Evolutionary conservation across 257 asterid genomes (phyloP).

Genomic region (Lithospermum erythrorhizon): DNA sequence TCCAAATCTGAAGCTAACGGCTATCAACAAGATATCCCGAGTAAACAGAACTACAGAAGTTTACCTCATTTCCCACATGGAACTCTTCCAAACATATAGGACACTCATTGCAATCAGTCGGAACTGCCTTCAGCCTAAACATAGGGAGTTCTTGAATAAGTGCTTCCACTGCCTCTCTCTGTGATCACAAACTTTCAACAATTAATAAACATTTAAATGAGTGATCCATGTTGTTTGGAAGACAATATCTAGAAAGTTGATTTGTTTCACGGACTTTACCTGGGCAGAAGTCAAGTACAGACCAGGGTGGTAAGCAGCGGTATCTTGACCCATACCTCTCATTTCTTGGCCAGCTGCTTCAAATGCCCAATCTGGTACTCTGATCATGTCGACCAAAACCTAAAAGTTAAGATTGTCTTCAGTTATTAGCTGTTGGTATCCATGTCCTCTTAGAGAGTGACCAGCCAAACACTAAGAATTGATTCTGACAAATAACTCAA

Average conservation of each 20-base stretch:
- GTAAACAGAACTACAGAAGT: not conserved
- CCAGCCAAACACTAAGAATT: not conserved
- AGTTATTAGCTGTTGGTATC: not conserved
- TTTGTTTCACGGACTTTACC: slow-evolving; percentile 29
- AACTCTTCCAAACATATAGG: slow-evolving; percentile 96
- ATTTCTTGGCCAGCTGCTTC: slow-evolving; percentile 97
- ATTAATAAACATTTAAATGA: not conserved
- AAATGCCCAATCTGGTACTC: slow-evolving; percentile 96
- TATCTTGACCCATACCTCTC: slow-evolving; percentile 95
- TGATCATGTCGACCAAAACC: slow-evolving; percentile 88
- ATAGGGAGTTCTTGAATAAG: slow-evolving; percentile 93
- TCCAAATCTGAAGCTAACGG: not conserved
- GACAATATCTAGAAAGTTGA: not conserved
- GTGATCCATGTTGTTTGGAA: not conserved
- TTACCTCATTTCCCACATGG: slow-evolving; percentile 81
- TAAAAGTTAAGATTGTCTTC: slow-evolving; percentile 18
- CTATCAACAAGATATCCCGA: not conserved
- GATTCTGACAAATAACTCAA: not conserved
- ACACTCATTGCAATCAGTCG: slow-evolving; percentile 90
- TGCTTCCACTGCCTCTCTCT: slow-evolving; percentile 98
- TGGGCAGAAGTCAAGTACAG: slow-evolving; percentile 85
- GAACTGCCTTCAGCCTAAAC: slow-evolving; percentile 83
- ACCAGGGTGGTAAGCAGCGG: slow-evolving; percentile 82
- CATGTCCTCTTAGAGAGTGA: not conserved
- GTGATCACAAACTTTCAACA: slow-evolving; percentile 8